These are phyloP conservation scores for Cyclocybe cylindracea DNA, from an alignment of 768 basidiomycete genomes.

Conservation along the genomic window DNA sequence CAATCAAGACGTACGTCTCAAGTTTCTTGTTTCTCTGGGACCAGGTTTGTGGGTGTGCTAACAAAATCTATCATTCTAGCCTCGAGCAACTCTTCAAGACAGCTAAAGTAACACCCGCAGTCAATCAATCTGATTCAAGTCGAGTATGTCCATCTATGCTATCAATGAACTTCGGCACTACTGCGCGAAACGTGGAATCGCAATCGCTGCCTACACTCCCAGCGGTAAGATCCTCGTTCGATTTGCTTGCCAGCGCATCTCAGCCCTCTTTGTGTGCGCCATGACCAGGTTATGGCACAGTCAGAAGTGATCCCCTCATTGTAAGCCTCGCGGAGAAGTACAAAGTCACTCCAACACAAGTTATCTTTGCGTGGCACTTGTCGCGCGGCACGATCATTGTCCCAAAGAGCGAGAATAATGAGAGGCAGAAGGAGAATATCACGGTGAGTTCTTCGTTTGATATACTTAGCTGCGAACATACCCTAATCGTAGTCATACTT, in stretches of 20 bases:
- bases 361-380: conserved; percentile 55
- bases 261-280: neutral
- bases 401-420: conserved; percentile 49
- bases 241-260: too few relatives aligned
- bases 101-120: conserved; percentile 44
- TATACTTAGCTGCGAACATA: too few relatives aligned
- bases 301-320: conserved; percentile 49
- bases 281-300: conserved; percentile 37
- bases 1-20: conserved; percentile 46
- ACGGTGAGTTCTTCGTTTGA: conserved; percentile 29
- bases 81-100: conserved; percentile 41
- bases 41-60: neutral
- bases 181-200: conserved; percentile 50
- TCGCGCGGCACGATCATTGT: conserved; percentile 43
- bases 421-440: conserved; percentile 52
- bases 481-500: conserved; percentile 64
- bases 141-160: conserved; percentile 32
- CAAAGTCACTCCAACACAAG: conserved; percentile 43
- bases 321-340: conserved; percentile 48
- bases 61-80: conserved; percentile 16
- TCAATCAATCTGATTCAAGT: conserved; percentile 54
- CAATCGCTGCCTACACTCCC: conserved; percentile 50
- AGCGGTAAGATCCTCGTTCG: conserved; percentile 29
- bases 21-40: neutral
- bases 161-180: conserved; percentile 48